Base-by-base conservation (phyloP, 495 filamentous ascomycete genomes). In the Aspergillus diversus region DNA sequence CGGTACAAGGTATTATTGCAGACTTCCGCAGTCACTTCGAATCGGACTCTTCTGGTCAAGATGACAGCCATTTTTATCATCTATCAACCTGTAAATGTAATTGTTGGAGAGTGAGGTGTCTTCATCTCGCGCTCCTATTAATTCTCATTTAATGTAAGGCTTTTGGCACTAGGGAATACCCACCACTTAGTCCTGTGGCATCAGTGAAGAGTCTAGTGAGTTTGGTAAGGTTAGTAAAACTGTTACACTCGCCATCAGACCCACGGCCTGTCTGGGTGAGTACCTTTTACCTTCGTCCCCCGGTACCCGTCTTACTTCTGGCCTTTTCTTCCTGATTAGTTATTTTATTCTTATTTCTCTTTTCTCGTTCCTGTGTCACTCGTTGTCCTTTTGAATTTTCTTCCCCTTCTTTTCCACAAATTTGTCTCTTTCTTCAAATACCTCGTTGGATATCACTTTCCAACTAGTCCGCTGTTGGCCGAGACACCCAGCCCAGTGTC, bases 401-500 rank as follows among this genome's bases (percentile, higher is more conserved):
- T 42, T 50, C 53, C 55, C 49, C 60, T 43, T 59, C 55, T 31
- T 33, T 42, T 64, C 61, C 55, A 39, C 33, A 33, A 42, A 56
- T 60, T 42, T 54, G 21, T 11, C 37, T 56, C 60, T 47, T 42
- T 46, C 43, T 42, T 57, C 49, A 60, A 47, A 17, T 34, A 52
- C 57, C 33, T 57, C 33, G 43, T 59, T 58, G 47, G 47, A 50
- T 50, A 21, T 50, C 47, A 52, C 27, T 34, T 31, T 54, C 35
- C 58, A 50, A 21, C 43, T 52, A 17, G 33, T 32, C 61, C 60
- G 47, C 51, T 61, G 58, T 59, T 51, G 54, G 58, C 64, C 61
- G 53, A 61, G 65, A 67, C 65, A 63, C 57, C 50, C 39, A 63
- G 55, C 47, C 39, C 5, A 27, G 21, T 43, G 68, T 66, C 59